Conservation (phyloP, 768 basidiomycete genomes). For the Lentinula guzmanii region DNA sequence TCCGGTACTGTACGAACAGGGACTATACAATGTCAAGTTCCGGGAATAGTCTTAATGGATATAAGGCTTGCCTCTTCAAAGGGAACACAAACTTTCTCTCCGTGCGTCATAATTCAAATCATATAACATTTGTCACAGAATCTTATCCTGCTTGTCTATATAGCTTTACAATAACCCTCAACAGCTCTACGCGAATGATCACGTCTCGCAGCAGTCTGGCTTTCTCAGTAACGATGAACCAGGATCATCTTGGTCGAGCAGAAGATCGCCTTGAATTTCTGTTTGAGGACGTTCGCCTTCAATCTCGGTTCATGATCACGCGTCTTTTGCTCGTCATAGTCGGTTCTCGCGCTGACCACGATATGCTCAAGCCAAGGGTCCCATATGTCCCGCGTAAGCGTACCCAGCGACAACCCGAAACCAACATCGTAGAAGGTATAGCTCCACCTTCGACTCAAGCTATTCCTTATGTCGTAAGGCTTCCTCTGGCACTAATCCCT, state of each 20-base stretch:
- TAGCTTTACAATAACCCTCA: conserved; percentile 3
- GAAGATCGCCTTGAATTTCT: conserved; percentile 49
- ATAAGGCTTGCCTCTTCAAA: conserved; percentile 1
- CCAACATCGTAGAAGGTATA: conserved; percentile 33
- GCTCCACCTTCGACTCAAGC: conserved; percentile 33
- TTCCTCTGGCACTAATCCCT: conserved; percentile 38
- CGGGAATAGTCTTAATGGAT: background rate
- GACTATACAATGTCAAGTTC: conserved; percentile 1
- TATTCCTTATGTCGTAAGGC: conserved; percentile 32
- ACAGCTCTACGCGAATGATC: background rate
- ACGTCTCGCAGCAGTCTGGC: background rate
- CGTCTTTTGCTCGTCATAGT: conserved; percentile 38
- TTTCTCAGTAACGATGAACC: conserved; percentile 13
- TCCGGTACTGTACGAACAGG: background rate
- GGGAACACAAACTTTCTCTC: background rate
- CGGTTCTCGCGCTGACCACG: conserved; percentile 39
- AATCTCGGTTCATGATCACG: conserved; percentile 42
- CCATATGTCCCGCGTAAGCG: conserved; percentile 41
- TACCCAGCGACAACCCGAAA: conserved; percentile 24
- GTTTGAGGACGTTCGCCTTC: conserved; percentile 39
- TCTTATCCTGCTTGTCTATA: background rate
- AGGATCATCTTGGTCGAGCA: conserved; percentile 31
- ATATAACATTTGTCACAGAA: background rate
- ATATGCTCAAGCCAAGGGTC: conserved; percentile 33
- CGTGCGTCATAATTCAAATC: background rate